These are phyloP conservation scores for Cylindrodendrum hubeiense DNA, from an alignment of 2,329 filamentous ascomycete species.

Conservation along the genomic window DNA sequence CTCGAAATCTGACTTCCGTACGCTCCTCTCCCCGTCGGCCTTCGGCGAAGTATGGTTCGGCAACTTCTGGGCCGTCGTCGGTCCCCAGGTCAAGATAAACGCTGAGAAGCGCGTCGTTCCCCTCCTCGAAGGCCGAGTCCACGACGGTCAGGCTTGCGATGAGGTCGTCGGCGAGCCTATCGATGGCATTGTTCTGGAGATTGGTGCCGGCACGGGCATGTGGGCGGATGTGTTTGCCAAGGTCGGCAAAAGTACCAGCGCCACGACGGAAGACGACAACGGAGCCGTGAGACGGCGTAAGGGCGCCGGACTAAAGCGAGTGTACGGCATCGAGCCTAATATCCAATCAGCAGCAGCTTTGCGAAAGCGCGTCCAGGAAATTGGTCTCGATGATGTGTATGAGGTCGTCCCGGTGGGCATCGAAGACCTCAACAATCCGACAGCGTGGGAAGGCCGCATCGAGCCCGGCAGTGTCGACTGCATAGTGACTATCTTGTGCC, in stretches of 20 bases:
- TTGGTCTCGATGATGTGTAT: conserved; percentile 69
- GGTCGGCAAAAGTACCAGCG: conserved; percentile 33
- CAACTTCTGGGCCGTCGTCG: conserved; percentile 69
- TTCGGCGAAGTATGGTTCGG: conserved; percentile 69
- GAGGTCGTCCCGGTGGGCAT: conserved; percentile 73
- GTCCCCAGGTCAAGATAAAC: conserved; percentile 61
- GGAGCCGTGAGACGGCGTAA: conserved; percentile 39
- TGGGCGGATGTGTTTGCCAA: conserved; percentile 68
- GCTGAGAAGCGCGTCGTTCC: conserved; percentile 62
- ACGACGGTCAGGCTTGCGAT: conserved; percentile 51
- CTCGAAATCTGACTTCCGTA: conserved; percentile 46
- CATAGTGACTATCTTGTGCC: conserved; percentile 71
- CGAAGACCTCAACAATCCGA: conserved; percentile 62
- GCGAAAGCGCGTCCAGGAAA: conserved; percentile 58
- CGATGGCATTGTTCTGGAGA: conserved; percentile 68
- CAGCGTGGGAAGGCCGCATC: conserved; percentile 60
- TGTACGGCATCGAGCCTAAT: conserved; percentile 77
- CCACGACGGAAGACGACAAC: conserved; percentile 18
- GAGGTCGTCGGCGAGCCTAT: conserved; percentile 54
- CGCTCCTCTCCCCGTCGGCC: conserved; percentile 55
- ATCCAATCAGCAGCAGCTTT: conserved; percentile 62
- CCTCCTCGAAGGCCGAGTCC: conserved; percentile 64
- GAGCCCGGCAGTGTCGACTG: conserved; percentile 66
- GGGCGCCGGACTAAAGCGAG: conserved; percentile 52
- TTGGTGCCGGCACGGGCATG: conserved; percentile 72